phyloP scores from a whole-genome alignment of 2,329 filamentous ascomycete genomes.

The Penicillium expansum region DNA sequence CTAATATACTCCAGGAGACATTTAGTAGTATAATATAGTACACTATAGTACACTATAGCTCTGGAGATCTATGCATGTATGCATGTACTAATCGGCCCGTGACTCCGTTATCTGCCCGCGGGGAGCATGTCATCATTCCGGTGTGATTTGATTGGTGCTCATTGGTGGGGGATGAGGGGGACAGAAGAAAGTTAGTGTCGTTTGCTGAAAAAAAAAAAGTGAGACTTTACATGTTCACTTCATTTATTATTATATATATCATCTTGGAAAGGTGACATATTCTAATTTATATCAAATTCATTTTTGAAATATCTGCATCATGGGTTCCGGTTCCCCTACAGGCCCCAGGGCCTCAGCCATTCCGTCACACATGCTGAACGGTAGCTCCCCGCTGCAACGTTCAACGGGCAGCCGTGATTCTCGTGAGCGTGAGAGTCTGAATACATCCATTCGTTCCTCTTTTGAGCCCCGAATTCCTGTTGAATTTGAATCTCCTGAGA shows the following conservation, averaged over 20 bases:
- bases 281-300: background rate
- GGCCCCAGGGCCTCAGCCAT: conserved; percentile 53
- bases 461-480: conserved; percentile 45
- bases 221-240: background rate
- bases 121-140: conserved; percentile 7
- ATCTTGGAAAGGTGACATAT: background rate
- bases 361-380: conserved; percentile 58
- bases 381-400: conserved; percentile 50
- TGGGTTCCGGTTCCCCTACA: conserved; percentile 47
- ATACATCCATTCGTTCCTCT: conserved; percentile 58
- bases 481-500: conserved; percentile 27
- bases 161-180: conserved; percentile 10
- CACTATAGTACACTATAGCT: background rate
- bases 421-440: conserved; percentile 57
- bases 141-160: background rate
- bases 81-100: background rate
- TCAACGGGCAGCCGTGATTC: conserved; percentile 50
- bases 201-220: conserved; percentile 6
- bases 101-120: background rate
- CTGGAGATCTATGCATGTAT: background rate
- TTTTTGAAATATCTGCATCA: conserved; percentile 24
- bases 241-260: background rate
- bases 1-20: background rate
- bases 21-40: no score
- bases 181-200: conserved; percentile 9